Conservation (phyloP, 768 basidiomycete genomes). For the Xanthoconium stramineum region DNA sequence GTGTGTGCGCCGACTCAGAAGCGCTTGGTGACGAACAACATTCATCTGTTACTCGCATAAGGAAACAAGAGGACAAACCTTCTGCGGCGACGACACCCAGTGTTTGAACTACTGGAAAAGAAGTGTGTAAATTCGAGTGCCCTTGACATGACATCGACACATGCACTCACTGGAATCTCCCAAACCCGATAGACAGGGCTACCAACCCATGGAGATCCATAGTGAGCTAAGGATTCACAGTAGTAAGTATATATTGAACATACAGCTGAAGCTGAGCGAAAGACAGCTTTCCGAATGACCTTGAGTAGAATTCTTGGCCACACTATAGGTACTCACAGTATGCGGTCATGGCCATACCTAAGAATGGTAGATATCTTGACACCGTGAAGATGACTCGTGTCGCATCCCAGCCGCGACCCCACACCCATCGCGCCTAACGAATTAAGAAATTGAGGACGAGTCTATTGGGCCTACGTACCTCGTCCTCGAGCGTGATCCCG, state of each 20-base stretch:
- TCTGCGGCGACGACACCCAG: slow-evolving; percentile 8
- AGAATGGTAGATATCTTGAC: slow-evolving; percentile 22
- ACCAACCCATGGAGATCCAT: too few species aligned
- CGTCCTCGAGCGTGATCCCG: slow-evolving; percentile 7
- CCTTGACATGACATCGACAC: too few species aligned
- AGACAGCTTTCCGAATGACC: background rate
- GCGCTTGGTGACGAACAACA: background rate
- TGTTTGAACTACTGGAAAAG: slow-evolving; percentile 4
- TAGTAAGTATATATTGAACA: background rate
- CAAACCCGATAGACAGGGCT: slow-evolving; percentile 1
- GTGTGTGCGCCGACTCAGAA: too few species aligned
- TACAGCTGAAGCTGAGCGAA: slow-evolving; percentile 6
- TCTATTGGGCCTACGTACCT: background rate
- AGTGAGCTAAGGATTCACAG: background rate
- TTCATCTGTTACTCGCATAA: background rate
- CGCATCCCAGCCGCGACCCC: slow-evolving; percentile 13
- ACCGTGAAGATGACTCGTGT: slow-evolving; percentile 14
- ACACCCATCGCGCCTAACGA: slow-evolving; percentile 15
- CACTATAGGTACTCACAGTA: slow-evolving; percentile 5
- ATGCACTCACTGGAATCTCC: slow-evolving; percentile 7
- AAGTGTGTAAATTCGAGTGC: too few species aligned
- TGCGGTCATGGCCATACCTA: slow-evolving; percentile 6
- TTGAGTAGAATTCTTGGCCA: too few species aligned
- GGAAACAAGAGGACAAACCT: background rate
- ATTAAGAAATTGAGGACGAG: background rate